phyloP scores from a whole-genome alignment of 202 grass and related monocot species.

The Cymbopogon flexuosus region DNA sequence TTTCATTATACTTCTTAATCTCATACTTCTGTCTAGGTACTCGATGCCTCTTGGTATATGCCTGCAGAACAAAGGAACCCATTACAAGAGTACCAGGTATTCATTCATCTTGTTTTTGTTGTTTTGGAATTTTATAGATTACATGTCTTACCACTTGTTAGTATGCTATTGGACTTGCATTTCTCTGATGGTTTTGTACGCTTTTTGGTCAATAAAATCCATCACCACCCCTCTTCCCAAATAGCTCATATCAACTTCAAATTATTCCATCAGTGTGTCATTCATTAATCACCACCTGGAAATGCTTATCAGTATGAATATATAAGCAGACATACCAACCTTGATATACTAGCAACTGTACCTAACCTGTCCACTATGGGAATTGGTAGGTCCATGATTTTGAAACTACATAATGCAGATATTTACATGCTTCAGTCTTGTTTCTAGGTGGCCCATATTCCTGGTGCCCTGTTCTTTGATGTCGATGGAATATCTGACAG shows the following conservation, averaged over 20 bases:
- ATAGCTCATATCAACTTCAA: neutral
- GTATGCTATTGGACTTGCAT: neutral
- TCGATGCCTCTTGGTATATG: conserved; percentile 99
- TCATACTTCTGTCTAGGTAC: conserved; percentile 41
- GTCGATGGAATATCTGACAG: conserved; percentile 90
- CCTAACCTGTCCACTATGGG: conserved; percentile 2
- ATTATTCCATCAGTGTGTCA: neutral
- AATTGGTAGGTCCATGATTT: neutral
- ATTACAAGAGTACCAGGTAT: conserved; percentile 91
- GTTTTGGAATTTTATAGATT: neutral
- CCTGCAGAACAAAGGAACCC: conserved; percentile 78
- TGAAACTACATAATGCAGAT: neutral
- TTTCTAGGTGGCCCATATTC: conserved; percentile 89
- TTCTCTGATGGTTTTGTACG: neutral
- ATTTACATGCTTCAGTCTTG: conserved; percentile 1
- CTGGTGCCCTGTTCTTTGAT: conserved; percentile 84
- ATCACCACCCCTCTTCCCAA: too few species aligned
- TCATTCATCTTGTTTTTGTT: neutral
- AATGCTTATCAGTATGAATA: neutral
- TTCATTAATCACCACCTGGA: neutral
- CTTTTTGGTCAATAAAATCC: too few species aligned
- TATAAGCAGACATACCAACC: too few species aligned
- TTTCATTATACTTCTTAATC: neutral
- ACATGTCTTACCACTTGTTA: neutral
- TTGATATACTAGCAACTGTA: neutral